Evolutionary conservation across 129 eudicot genomes (phyloP).

Genomic region (Artemisia argyi): DNA sequence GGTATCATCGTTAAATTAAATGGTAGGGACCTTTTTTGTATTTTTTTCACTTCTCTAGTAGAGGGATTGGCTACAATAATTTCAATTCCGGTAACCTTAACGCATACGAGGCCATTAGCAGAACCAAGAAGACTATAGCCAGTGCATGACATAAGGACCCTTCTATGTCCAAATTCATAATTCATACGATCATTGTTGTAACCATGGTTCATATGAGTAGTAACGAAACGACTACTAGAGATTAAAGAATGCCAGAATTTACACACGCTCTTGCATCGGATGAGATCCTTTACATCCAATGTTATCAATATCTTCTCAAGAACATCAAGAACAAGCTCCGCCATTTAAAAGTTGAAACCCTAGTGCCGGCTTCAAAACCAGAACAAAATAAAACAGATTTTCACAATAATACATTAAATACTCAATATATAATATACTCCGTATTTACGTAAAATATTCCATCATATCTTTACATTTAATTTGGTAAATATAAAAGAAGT

Average conservation of each 20-base stretch:
- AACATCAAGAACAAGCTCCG: neutral
- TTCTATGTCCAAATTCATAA: neutral
- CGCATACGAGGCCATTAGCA: slow-evolving; percentile 7
- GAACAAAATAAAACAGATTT: too few species aligned
- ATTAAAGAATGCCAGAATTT: neutral
- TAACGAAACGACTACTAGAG: neutral
- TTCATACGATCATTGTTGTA: neutral
- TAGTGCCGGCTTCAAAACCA: neutral
- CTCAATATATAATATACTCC: too few species aligned
- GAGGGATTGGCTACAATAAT: slow-evolving; percentile 9
- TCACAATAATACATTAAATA: too few species aligned
- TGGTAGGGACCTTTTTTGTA: neutral
- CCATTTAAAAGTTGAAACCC: neutral
- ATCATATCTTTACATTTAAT: too few species aligned
- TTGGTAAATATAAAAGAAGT: too few species aligned
- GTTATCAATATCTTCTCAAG: neutral
- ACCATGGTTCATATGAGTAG: neutral
- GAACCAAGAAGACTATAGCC: neutral
- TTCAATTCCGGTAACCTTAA: neutral
- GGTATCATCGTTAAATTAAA: neutral
- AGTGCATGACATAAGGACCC: neutral
- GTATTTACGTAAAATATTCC: too few species aligned
- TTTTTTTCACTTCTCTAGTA: slow-evolving; percentile 4
- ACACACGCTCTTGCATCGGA: neutral
- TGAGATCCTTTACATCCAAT: neutral